These are phyloP conservation scores for Pseudopediastrum boryanum DNA, from an alignment of 139 green algal species.

Conservation along the genomic window DNA sequence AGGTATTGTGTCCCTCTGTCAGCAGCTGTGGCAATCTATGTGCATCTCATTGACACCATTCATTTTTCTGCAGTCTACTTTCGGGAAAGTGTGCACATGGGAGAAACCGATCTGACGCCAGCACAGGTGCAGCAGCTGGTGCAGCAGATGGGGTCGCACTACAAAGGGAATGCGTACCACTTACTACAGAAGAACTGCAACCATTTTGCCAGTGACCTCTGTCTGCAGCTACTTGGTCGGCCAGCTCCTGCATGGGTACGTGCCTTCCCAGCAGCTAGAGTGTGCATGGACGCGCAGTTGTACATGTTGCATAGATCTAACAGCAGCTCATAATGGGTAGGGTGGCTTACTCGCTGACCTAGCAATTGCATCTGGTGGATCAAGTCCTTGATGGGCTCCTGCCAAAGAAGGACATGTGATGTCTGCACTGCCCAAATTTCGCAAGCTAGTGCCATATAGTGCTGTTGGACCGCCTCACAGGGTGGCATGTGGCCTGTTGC, in stretches of 20 bases:
- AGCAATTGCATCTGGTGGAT: not conserved
- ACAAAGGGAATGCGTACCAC: slow-evolving; percentile 86
- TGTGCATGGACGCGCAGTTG: not conserved
- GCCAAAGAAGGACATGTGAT: not conserved
- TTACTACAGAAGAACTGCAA: slow-evolving; percentile 87
- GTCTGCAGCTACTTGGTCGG: slow-evolving; percentile 66
- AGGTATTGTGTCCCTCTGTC: slow-evolving; percentile 38
- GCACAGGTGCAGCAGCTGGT: slow-evolving; percentile 76
- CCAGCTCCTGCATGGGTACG: slow-evolving; percentile 71
- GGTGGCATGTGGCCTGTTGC: not conserved
- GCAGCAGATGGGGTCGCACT: slow-evolving; percentile 76
- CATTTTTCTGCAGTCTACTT: slow-evolving; percentile 35
- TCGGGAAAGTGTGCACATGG: slow-evolving; percentile 71
- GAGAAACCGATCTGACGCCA: slow-evolving; percentile 65
- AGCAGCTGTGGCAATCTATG: slow-evolving; percentile 3
- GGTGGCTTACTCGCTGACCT: no score
- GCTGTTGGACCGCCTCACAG: slow-evolving; percentile 1
- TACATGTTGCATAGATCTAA: no score
- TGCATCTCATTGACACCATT: not conserved
- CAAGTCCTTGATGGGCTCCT: not conserved
- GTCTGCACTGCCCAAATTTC: not conserved
- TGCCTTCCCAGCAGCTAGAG: not conserved
- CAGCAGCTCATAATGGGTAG: no score
- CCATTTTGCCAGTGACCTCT: slow-evolving; percentile 79
- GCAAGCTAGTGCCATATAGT: not conserved